Conservation (phyloP, 768 basidiomycete species). For the Brasilioporus rufonigricans region DNA sequence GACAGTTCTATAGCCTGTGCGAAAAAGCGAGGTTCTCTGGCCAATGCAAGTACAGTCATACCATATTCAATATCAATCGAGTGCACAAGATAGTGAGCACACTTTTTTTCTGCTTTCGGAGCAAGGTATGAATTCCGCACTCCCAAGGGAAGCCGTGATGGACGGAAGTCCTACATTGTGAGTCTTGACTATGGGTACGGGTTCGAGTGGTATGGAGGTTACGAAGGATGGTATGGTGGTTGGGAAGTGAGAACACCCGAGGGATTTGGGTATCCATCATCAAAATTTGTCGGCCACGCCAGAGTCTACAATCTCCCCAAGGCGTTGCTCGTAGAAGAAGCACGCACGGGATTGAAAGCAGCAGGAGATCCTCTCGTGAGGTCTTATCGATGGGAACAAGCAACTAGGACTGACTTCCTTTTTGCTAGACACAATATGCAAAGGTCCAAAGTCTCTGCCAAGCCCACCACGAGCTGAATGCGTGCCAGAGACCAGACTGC, state of each 20-base stretch:
- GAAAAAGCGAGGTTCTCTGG: background rate
- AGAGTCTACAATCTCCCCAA: slow-evolving; percentile 8
- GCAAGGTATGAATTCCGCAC: background rate
- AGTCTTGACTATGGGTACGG: slow-evolving; percentile 10
- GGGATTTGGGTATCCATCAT: background rate
- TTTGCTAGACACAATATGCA: slow-evolving; percentile 5
- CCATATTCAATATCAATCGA: slow-evolving; percentile 17
- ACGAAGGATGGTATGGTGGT: slow-evolving; percentile 9
- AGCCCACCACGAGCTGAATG: slow-evolving; percentile 8
- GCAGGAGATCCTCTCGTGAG: slow-evolving; percentile 11
- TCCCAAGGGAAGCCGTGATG: slow-evolving; percentile 4
- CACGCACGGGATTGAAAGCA: slow-evolving; percentile 1
- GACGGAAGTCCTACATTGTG: slow-evolving; percentile 6
- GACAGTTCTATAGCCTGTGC: slow-evolving; percentile 3
- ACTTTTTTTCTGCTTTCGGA: too few relatives aligned
- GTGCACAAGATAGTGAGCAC: slow-evolving; percentile 11
- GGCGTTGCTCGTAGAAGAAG: slow-evolving; percentile 8
- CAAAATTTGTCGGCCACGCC: background rate
- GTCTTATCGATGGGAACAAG: background rate
- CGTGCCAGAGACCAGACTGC: slow-evolving; percentile 8
- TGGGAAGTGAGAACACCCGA: slow-evolving; percentile 5
- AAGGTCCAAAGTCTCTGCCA: slow-evolving; percentile 19
- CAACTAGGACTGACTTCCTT: background rate
- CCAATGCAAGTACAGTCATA: slow-evolving; percentile 20
- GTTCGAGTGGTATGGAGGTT: slow-evolving; percentile 14